Conservation (phyloP, 768 basidiomycete species). For the Ramaria sp. region DNA sequence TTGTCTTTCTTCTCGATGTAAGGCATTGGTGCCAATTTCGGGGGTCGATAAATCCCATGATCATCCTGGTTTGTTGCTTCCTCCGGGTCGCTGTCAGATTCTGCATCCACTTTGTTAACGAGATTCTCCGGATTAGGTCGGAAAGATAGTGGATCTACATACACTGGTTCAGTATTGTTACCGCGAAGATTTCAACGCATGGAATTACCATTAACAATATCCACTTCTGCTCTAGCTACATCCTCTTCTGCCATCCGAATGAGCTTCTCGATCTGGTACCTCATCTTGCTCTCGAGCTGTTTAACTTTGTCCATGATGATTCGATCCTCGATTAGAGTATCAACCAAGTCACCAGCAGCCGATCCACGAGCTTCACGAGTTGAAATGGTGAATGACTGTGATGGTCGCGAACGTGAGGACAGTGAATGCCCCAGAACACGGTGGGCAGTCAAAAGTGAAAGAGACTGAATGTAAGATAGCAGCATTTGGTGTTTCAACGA, state of each 20-base stretch:
- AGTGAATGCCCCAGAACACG: conserved; percentile 60
- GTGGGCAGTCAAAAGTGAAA: conserved; percentile 63
- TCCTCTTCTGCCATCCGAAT: conserved; percentile 62
- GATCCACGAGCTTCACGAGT: conserved; percentile 46
- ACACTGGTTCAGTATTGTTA: not conserved
- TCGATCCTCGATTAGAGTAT: conserved; percentile 68
- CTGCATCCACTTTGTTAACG: conserved; percentile 29
- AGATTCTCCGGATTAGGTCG: conserved; percentile 81
- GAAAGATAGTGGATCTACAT: conserved; percentile 81
- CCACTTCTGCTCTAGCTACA: conserved; percentile 26
- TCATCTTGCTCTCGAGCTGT: conserved; percentile 75
- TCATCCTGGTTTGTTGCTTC: conserved; percentile 19
- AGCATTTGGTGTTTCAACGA: conserved; percentile 80
- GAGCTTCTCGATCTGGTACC: conserved; percentile 94
- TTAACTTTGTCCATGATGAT: conserved; percentile 84
- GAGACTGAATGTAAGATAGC: conserved; percentile 76
- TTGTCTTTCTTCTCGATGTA: conserved; percentile 53
- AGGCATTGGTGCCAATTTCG: conserved; percentile 81
- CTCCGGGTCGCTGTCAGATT: conserved; percentile 24
- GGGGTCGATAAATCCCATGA: conserved; percentile 65
- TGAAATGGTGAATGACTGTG: conserved; percentile 38
- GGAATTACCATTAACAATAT: conserved; percentile 47
- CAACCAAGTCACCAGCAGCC: conserved; percentile 64
- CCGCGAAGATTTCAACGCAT: not conserved
- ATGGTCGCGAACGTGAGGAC: conserved; percentile 35